Conservation (phyloP, 2,329 filamentous ascomycete genomes). For the Calonectria pseudoreteaudii region DNA sequence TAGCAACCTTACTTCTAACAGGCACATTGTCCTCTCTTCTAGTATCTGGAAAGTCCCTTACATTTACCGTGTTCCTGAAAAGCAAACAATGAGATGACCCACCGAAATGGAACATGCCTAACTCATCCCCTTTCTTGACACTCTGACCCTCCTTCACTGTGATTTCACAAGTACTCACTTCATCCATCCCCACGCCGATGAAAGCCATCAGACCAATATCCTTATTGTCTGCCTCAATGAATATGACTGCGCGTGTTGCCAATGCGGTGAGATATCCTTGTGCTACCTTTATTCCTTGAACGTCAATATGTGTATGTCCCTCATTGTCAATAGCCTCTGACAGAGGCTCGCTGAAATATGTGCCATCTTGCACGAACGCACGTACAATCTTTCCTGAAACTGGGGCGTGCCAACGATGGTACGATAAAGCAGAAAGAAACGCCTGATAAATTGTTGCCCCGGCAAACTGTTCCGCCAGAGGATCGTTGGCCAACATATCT, state of each 20-base stretch:
- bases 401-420: conserved; percentile 80
- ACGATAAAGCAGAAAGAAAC: conserved; percentile 74
- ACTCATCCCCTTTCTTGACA: conserved; percentile 76
- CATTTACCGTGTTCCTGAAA: conserved; percentile 68
- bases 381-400: conserved; percentile 71
- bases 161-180: conserved; percentile 80
- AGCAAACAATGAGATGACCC: conserved; percentile 77
- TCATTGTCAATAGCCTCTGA: conserved; percentile 45
- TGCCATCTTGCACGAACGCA: conserved; percentile 70
- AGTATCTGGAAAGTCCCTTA: conserved; percentile 54
- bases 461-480: conserved; percentile 64
- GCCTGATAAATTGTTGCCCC: conserved; percentile 78
- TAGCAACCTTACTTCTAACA: conserved; percentile 51
- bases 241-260: conserved; percentile 76
- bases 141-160: conserved; percentile 74
- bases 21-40: conserved; percentile 53
- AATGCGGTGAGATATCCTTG: conserved; percentile 76
- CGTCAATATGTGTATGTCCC: conserved; percentile 42
- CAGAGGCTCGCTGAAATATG: conserved; percentile 74
- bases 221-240: conserved; percentile 76
- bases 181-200: conserved; percentile 80
- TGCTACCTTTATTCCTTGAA: conserved; percentile 58
- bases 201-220: conserved; percentile 77
- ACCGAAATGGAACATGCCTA: conserved; percentile 85
- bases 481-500: conserved; percentile 72